phyloP scores from a whole-genome alignment of 2,329 filamentous ascomycete genomes.

The Sphaceloma murrayae region DNA sequence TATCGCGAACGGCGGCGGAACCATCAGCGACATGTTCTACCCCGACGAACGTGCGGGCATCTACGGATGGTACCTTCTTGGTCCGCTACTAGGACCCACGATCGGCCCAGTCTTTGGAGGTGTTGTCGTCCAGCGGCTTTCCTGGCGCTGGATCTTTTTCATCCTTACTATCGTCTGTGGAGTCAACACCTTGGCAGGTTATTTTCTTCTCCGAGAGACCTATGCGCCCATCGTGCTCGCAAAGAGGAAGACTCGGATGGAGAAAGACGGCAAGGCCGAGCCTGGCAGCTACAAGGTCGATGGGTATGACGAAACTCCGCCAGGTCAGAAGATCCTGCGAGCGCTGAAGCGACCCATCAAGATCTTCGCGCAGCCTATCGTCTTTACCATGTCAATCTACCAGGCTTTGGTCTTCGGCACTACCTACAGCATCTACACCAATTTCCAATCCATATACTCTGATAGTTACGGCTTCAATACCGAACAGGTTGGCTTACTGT shows the following conservation, averaged over 20 bases:
- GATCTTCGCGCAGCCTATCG: slow-evolving; percentile 39
- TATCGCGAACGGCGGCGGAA: slow-evolving; percentile 44
- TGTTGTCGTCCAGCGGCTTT: slow-evolving; percentile 36
- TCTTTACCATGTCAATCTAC: slow-evolving; percentile 38
- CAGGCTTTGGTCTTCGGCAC: slow-evolving; percentile 41
- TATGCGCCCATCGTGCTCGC: slow-evolving; percentile 36
- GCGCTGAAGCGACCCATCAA: slow-evolving; percentile 34
- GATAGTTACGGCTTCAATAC: slow-evolving; percentile 38
- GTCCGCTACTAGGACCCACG: slow-evolving; percentile 35
- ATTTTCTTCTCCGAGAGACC: slow-evolving; percentile 37
- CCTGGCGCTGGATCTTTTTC: slow-evolving; percentile 44
- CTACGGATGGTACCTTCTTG: slow-evolving; percentile 39
- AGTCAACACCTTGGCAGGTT: slow-evolving; percentile 35
- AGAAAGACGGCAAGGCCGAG: slow-evolving; percentile 28
- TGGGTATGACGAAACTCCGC: slow-evolving; percentile 34
- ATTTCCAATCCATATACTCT: slow-evolving; percentile 39
- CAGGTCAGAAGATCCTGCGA: slow-evolving; percentile 30
- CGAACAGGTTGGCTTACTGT: slow-evolving; percentile 38
- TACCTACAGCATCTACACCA: slow-evolving; percentile 41
- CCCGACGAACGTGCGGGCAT: slow-evolving; percentile 38
- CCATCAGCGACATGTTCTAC: slow-evolving; percentile 44
- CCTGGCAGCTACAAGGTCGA: slow-evolving; percentile 35
- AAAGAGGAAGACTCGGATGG: slow-evolving; percentile 29
- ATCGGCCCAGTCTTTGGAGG: slow-evolving; percentile 38
- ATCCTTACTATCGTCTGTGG: slow-evolving; percentile 36